These are phyloP conservation scores for Hypholoma fasciculare DNA, from an alignment of 768 basidiomycete species.

Conservation along the genomic window DNA sequence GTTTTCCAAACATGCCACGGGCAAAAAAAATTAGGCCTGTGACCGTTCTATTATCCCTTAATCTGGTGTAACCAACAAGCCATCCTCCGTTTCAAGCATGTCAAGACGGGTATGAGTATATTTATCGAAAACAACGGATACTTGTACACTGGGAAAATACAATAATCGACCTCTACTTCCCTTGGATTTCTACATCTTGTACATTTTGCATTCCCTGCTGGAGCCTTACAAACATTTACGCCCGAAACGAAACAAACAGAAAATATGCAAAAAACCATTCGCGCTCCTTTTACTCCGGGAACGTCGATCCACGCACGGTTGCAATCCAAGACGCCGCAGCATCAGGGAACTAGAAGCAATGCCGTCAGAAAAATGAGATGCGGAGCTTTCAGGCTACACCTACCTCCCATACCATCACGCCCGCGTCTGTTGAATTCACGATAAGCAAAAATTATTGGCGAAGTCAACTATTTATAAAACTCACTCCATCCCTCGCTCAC, in stretches of 20 bases:
- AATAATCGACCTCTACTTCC: no score
- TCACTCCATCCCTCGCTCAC: slow-evolving; percentile 65
- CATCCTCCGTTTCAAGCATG: no score
- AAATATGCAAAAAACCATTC: neutral
- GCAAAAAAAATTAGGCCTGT: no score
- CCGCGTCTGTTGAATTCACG: slow-evolving; percentile 25
- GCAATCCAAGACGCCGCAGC: slow-evolving; percentile 41
- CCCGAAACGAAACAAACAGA: neutral
- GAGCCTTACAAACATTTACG: neutral
- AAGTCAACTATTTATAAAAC: slow-evolving; percentile 23
- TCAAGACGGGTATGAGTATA: no score
- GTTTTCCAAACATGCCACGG: no score
- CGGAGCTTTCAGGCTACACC: neutral
- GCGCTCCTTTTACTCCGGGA: slow-evolving; percentile 26
- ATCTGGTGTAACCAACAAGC: no score
- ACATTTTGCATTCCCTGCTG: no score
- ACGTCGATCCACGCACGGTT: slow-evolving; percentile 34
- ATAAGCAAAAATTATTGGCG: neutral
- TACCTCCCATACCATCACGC: slow-evolving; percentile 42
- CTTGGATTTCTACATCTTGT: no score
- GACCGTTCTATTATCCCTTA: no score
- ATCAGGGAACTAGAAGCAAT: slow-evolving; percentile 34
- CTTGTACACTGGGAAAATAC: no score
- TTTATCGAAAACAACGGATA: no score
- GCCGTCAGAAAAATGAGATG: neutral